Evolutionary conservation across 2,329 filamentous ascomycete genomes (phyloP).

Genomic region (Madurella fahalii): DNA sequence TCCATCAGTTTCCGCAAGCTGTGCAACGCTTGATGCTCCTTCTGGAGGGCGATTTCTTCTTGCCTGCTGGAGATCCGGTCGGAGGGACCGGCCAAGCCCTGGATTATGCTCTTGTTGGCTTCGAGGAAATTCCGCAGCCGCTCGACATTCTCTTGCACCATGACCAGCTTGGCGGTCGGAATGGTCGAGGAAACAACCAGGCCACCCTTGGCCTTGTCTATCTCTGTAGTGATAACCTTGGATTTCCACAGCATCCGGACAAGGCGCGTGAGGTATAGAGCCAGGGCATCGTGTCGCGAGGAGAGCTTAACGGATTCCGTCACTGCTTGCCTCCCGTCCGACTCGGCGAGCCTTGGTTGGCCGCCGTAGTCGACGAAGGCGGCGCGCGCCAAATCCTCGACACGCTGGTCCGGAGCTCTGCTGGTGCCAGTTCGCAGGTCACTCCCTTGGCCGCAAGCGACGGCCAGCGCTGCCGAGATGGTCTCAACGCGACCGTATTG

Average conservation of each 20-base stretch:
- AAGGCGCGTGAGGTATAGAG: slow-evolving; percentile 82
- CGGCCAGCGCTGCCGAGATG: slow-evolving; percentile 83
- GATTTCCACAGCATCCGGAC: slow-evolving; percentile 85
- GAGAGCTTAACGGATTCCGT: slow-evolving; percentile 84
- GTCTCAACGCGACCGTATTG: slow-evolving; percentile 86
- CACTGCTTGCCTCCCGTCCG: slow-evolving; percentile 64
- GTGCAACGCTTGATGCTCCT: slow-evolving; percentile 88
- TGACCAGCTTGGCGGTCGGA: slow-evolving; percentile 61
- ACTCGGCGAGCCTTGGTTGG: slow-evolving; percentile 76
- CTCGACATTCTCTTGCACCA: slow-evolving; percentile 76
- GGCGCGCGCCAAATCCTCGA: slow-evolving; percentile 77
- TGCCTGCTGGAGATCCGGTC: slow-evolving; percentile 75
- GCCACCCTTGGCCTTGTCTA: slow-evolving; percentile 50
- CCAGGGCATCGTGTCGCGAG: slow-evolving; percentile 81
- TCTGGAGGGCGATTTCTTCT: slow-evolving; percentile 87
- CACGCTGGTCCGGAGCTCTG: slow-evolving; percentile 76
- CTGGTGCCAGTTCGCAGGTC: slow-evolving; percentile 68
- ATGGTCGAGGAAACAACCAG: slow-evolving; percentile 65
- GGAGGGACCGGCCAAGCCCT: slow-evolving; percentile 87
- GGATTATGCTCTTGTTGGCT: slow-evolving; percentile 85
- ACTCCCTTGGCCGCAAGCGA: slow-evolving; percentile 88
- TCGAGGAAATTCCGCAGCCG: slow-evolving; percentile 77
- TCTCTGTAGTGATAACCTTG: slow-evolving; percentile 59
- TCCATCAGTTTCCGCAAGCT: slow-evolving; percentile 80
- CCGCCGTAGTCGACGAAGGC: slow-evolving; percentile 92